Evolutionary conservation across 2,329 filamentous ascomycete species (phyloP), one percentile per base, ranked within the genome.

Genomic region (Helotiales sp.): DNA sequence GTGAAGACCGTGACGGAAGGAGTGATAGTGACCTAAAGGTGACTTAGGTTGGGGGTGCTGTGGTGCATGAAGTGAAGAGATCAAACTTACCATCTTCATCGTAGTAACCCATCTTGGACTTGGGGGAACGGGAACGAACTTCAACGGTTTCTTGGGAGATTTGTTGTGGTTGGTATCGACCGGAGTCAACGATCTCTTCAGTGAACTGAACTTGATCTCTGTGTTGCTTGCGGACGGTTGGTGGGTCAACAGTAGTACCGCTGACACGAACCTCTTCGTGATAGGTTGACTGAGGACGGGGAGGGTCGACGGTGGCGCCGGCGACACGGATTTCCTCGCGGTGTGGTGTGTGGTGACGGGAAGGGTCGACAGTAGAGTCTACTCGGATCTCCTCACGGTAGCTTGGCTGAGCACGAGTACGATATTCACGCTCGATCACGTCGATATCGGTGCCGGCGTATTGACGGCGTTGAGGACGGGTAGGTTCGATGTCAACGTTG

Each of bases 21-120:
- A 86, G 78, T 89, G 87, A 78, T 89, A 89, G 68, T 89, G 82
- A 72, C 86, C 87, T 75, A 46, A 25, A 48, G 30, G 15, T 49
- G 44, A 52, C 63, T 70, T 68, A 67, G 68, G 58, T 59, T 64
- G 53, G 61, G 55, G 58, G 22, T 36, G 13, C n/a, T n/a, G 30
- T 29, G 36, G 9, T 24, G 31, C n/a, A 25, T 25, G 40, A 44
- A 42, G 7, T 29, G 24, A 52, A 7, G 25, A 52, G 34, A 52
- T 13, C 9, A 22, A 10, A 66, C 70, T 62, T 71, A 73, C 70
- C 68, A 66, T 89, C 85, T 79, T 89, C 84, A 84, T 89, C 87
- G 86, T 89, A 89, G 80, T 89, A 90, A 81, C 87, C 87, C 87
- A 90, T 90, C 72, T 86, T 85, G 81, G 27, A 7, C 40, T 53